phyloP scores from a whole-genome alignment of 2,329 filamentous ascomycete species.

The Biscogniauxia marginata region DNA sequence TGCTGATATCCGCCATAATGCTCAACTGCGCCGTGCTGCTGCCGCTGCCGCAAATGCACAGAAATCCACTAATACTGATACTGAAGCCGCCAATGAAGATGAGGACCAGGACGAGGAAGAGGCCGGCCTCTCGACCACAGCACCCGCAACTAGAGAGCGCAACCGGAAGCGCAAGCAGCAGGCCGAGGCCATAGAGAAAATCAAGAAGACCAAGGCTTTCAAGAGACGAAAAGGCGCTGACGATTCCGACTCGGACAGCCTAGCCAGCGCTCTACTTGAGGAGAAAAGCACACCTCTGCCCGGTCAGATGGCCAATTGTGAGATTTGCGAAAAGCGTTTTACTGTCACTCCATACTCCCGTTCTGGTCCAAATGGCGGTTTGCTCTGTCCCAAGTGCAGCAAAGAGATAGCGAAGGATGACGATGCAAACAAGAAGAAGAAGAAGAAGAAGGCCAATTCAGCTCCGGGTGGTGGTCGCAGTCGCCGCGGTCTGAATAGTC shows the following conservation, averaged over 20 bases:
- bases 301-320: constrained; percentile 87
- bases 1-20: constrained; percentile 20
- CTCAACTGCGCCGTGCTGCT: constrained; percentile 18
- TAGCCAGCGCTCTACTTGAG: constrained; percentile 49
- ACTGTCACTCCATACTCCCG: constrained; percentile 90
- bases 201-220: constrained; percentile 59
- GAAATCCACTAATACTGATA: neutral
- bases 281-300: constrained; percentile 57
- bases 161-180: constrained; percentile 51
- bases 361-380: constrained; percentile 74
- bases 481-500: constrained; percentile 77
- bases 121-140: constrained; percentile 6
- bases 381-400: constrained; percentile 82
- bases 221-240: constrained; percentile 49
- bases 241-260: constrained; percentile 45
- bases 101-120: constrained; percentile 14
- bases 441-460: constrained; percentile 49
- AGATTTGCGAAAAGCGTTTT: constrained; percentile 80
- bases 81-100: constrained; percentile 6
- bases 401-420: constrained; percentile 69
- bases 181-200: constrained; percentile 57
- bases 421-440: constrained; percentile 56
- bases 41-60: constrained; percentile 9
- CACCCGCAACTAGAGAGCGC: constrained; percentile 11
- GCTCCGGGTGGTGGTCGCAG: constrained; percentile 53